phyloP scores from a whole-genome alignment of 75 land plant genomes.

The Larix kaempferi region DNA sequence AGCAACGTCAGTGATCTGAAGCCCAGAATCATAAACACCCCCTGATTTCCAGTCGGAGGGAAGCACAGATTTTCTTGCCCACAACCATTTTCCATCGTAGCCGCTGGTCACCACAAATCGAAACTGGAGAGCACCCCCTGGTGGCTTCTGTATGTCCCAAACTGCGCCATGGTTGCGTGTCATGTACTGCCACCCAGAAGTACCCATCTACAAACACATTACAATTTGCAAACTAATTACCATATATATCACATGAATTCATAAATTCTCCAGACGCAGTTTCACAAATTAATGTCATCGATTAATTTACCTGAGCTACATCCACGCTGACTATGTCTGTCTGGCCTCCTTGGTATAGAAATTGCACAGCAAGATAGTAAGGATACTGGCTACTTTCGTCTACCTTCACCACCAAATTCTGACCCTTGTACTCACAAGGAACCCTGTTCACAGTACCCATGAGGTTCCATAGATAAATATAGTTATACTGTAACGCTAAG shows the following conservation, averaged over 20 bases:
- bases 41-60: constrained; percentile 33
- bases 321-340: constrained; percentile 54
- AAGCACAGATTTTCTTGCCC: constrained; percentile 3
- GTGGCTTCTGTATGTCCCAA: constrained; percentile 41
- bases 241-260: too few species aligned
- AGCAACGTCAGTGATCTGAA: constrained; percentile 17
- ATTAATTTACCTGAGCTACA: constrained; percentile 36
- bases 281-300: not conserved
- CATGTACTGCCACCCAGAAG: constrained; percentile 33
- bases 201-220: not conserved
- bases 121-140: constrained; percentile 15
- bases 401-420: constrained; percentile 42
- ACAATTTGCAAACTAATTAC: too few species aligned
- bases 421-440: constrained; percentile 45
- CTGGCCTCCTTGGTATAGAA: constrained; percentile 66
- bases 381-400: constrained; percentile 52
- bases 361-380: constrained; percentile 38
- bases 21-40: constrained; percentile 19
- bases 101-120: constrained; percentile 18
- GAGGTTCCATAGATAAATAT: too few species aligned
- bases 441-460: too few species aligned
- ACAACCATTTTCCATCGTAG: constrained; percentile 18
- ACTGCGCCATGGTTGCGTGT: constrained; percentile 30
- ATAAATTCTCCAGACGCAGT: too few species aligned
- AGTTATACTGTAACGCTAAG: too few species aligned